Base-by-base conservation (phyloP, 768 basidiomycete species). In the Dictyophora rubrovolvata region DNA sequence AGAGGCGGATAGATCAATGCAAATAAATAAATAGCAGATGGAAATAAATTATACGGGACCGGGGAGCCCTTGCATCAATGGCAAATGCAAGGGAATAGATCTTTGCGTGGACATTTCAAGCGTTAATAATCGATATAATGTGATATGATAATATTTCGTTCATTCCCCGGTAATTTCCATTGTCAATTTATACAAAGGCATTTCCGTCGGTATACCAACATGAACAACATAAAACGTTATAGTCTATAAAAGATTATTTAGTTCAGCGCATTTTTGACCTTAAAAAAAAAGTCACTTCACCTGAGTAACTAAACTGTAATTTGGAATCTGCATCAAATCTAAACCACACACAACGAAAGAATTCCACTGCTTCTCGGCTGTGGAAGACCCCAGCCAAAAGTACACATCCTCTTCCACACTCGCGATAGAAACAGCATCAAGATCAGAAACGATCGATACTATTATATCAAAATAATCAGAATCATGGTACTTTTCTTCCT, bases 311-410 rank as follows among this genome's bases (percentile, higher is more conserved):
- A 14, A 20, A 7, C 18, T 34, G 20, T 6, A 22, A 34, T 51
- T 51, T 22, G 28, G 28, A 51, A 22, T 51, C 14, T 51, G 12
- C 18, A 4, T 14, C 4, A 51, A 16, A n/a, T 59, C 49, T 5
- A 59, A 36, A 34, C 57, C 57, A 17, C 48, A 48, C 49, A 59
- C 50, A 2, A 59, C 49, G 36, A 59, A 59, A 12, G 50, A 59
- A 21, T 52, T 35, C 36, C 20, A 20, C 7, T 37, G 21, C 12
- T 16, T 20, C 34, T 51, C 57, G 23, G 28, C 50, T 18, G 57
- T 59, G 9, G 57, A 52, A 20, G 57, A 51, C 8, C 57, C 57
- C 18, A 59, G 34, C 57, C 57, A 59, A 46, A 56, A 21, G 20
- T 14, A 16, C 33, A 14, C n/a, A 17, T 48, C 21, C 23, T 42